Evolutionary conservation across 1,284 basidiomycete genomes (phyloP).

Genomic region (Sporisorium iseilematis-ciliati): DNA sequence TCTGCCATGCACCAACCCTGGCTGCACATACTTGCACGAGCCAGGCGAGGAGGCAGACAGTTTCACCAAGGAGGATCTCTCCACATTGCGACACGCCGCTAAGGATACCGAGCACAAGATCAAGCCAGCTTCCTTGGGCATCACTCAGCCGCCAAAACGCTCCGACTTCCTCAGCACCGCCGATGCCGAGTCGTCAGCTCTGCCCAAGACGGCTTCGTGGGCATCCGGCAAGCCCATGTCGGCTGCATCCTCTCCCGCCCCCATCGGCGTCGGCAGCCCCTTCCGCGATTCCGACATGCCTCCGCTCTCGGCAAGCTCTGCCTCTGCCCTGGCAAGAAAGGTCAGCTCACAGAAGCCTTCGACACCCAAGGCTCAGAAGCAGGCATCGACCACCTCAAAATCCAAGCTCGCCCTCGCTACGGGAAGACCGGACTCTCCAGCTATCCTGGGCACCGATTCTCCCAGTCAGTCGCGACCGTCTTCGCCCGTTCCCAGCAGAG

Average conservation of each 20-base stretch:
- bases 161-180: conserved; percentile 28
- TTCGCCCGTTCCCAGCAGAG: conserved; percentile 35
- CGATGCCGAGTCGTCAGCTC: conserved; percentile 57
- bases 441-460: conserved; percentile 38
- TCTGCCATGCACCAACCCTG: conserved; percentile 84
- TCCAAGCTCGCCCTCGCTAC: conserved; percentile 29
- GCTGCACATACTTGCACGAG: conserved; percentile 95
- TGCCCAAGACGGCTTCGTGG: conserved; percentile 69
- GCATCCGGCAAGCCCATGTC: conserved; percentile 62
- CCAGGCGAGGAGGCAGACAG: conserved; percentile 98
- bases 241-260: conserved; percentile 29
- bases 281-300: conserved; percentile 64
- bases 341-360: conserved; percentile 50
- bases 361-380: conserved; percentile 45
- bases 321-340: conserved; percentile 45
- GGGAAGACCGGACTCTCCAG: conserved; percentile 46
- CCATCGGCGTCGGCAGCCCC: conserved; percentile 40
- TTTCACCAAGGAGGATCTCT: conserved; percentile 72
- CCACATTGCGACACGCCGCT: conserved; percentile 67
- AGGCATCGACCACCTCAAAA: conserved; percentile 18
- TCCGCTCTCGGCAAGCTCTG: conserved; percentile 53
- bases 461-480: conserved; percentile 37
- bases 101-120: conserved; percentile 68
- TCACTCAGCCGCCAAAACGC: conserved; percentile 50
- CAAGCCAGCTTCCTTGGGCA: conserved; percentile 59